Evolutionary conservation across 2,329 filamentous ascomycete species (phyloP).

Genomic region (Botrytis pseudocinerea): DNA sequence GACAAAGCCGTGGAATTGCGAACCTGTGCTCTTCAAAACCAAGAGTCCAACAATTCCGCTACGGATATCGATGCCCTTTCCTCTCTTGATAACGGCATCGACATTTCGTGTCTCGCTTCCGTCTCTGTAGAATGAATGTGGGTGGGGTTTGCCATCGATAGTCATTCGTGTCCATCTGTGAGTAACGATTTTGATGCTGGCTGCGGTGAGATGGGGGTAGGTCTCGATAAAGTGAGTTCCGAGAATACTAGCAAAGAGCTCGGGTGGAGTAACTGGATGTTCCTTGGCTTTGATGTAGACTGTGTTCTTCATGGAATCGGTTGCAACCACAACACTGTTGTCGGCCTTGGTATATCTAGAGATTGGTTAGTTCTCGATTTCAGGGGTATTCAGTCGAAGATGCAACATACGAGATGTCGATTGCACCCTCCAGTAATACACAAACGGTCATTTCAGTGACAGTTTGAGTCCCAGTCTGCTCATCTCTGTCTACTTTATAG

Average conservation of each 20-base stretch:
- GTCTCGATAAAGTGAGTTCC: constrained; percentile 85
- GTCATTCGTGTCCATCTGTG: constrained; percentile 91
- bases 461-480: constrained; percentile 73
- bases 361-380: constrained; percentile 2
- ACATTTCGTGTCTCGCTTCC: constrained; percentile 85
- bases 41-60: constrained; percentile 79
- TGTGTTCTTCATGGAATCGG: constrained; percentile 98
- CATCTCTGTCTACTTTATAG: constrained; percentile 87
- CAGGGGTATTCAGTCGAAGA: constrained; percentile 2
- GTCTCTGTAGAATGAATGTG: constrained; percentile 92
- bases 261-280: constrained; percentile 86
- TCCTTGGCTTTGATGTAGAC: constrained; percentile 94
- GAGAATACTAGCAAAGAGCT: constrained; percentile 84
- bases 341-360: constrained; percentile 85
- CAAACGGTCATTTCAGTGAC: constrained; percentile 95
- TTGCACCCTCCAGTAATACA: constrained; percentile 88
- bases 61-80: constrained; percentile 70
- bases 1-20: constrained; percentile 92
- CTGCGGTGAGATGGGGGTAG: constrained; percentile 84
- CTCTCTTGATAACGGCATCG: constrained; percentile 67
- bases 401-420: constrained; percentile 71
- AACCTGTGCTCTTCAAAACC: constrained; percentile 95
- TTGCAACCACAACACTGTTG: constrained; percentile 93
- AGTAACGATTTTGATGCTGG: constrained; percentile 77
- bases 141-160: constrained; percentile 85